Evolutionary conservation across 2,329 filamentous ascomycete genomes (phyloP), one percentile per base, ranked within the genome.

Genomic region (Xylaria sp.): DNA sequence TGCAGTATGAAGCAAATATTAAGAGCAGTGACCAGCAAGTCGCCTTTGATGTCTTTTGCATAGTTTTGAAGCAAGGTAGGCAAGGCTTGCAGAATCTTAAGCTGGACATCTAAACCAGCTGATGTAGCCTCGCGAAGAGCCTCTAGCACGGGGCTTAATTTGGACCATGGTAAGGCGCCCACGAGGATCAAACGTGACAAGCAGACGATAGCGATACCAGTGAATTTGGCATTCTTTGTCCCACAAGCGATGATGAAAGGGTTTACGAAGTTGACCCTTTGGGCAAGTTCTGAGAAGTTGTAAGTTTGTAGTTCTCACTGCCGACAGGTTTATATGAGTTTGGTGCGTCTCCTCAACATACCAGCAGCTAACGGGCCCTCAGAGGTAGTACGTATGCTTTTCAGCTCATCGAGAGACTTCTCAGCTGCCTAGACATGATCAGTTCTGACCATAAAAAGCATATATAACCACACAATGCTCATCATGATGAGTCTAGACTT

Each of bases 171-270:
- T 48, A 99, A 83, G 8, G 92, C 94, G 73, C 89, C 88, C 60
- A 92, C 90, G 63, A 97, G 90, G 64, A 97, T 93, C 66, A 99
- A 88, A 57, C 94, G 88, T 78, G 98, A 94, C 45, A 99, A 85
- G 78, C 95, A 97, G 53, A 93, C 90, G 18, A 97, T 91, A 41
- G 93, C 94, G 74, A 94, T 96, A 57, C 89, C 89, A 0, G 93
- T 96, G 78, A 97, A 94, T 78, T 96, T 97, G 70, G 91, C 87
- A 86, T 97, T 97, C 73, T 91, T 93, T 70, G 94, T 96, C 59
- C 90, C 89, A 78, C 96, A 99, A 30, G 96, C 95, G 77, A 98
- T 90, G 70, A 99, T 88, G 77, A 99, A 98, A 1, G 96, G 96
- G 72, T 95, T 94, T 67, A 95, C 90, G 80, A 99, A 98, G 77